Evolutionary conservation across 148 eudicot species (phyloP), one percentile per base, ranked within the genome.

Genomic region (Silene uniflora): DNA sequence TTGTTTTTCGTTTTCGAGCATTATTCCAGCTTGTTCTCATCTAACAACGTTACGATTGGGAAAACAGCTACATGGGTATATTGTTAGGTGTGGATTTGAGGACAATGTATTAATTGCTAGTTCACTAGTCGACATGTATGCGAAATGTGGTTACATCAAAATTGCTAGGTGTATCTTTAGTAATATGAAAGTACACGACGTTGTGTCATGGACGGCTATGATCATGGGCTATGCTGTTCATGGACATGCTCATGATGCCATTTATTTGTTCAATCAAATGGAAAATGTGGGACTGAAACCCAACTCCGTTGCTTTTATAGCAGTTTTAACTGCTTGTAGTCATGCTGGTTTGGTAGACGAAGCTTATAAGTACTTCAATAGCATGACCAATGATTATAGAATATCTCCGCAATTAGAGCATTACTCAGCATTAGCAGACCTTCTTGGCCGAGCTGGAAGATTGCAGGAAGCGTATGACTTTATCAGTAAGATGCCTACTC

Each of bases 121-220:
- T 83, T 88, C 97, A 27, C 87, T 91, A 19, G 84, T 91, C 21
- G 95, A 93, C 78, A 91, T 93, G 95, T 93, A 93, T 83, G 93
- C 95, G 47, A 91, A 89, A 78, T 91, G 97, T 73, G 97, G 98
- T 42, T 82, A 85, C 79, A 79, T 93, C 69, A 85, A 55, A 62
- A 67, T 83, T 55, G 92, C 97, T 2, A 84, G 85, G 85, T 75
- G 84, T 63, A 82, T 91, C 74, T 93, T 91, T 63, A 73, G 84
- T 72, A 77, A 75, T 23, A 87, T 93, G 87, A 79, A 86, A 73
- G 64, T 73, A 39, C 93, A 78, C 54, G 95, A 93, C 74, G 80
- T 80, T 9, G 91, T 93, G 69, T 84, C 93, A 24, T 91, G 92
- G 89, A 93, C 95, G 62, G 89, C 98, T 72, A 93, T 91, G 92